Conservation (phyloP, 2,329 filamentous ascomycete species). For the Corynespora cassiicola region DNA sequence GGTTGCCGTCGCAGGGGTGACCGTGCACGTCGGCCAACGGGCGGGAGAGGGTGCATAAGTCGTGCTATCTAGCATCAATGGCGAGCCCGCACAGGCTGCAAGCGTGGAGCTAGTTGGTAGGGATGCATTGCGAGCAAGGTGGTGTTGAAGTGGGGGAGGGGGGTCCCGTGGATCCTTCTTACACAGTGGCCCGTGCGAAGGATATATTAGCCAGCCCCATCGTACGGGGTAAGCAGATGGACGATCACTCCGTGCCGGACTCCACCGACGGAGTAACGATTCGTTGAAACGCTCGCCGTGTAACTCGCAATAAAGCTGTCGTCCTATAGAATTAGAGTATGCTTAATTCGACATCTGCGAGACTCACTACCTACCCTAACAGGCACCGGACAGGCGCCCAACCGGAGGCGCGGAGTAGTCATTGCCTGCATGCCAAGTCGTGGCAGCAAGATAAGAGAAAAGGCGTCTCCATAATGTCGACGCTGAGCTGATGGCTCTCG, state of each 20-base stretch:
- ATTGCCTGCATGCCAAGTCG: slow-evolving; percentile 25
- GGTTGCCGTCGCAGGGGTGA: slow-evolving; percentile 11
- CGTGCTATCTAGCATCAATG: slow-evolving; percentile 1
- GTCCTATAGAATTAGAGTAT: slow-evolving; percentile 23
- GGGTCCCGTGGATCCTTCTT: slow-evolving; percentile 20
- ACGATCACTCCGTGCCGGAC: slow-evolving; percentile 9
- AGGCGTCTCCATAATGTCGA: slow-evolving; percentile 18
- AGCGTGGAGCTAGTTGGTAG: slow-evolving; percentile 3
- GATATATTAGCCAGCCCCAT: slow-evolving; percentile 31
- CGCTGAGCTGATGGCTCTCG: no score
- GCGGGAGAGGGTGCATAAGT: slow-evolving; percentile 3
- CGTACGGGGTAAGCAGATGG: slow-evolving; percentile 15
- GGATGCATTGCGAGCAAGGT: slow-evolving; percentile 15
- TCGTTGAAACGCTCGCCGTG: slow-evolving; percentile 14
- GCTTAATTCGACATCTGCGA: slow-evolving; percentile 18
- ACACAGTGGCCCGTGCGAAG: slow-evolving; percentile 20
- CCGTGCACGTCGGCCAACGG: slow-evolving; percentile 4
- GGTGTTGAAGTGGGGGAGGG: slow-evolving; percentile 18
- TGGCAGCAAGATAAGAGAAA: slow-evolving; percentile 21
- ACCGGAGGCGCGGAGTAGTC: slow-evolving; percentile 5
- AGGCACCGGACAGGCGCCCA: slow-evolving; percentile 18
- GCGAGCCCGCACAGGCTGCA: background rate
- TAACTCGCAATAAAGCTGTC: slow-evolving; percentile 21
- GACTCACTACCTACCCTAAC: slow-evolving; percentile 23
- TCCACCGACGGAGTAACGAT: slow-evolving; percentile 14